Base-by-base conservation (phyloP, 2,329 filamentous ascomycete genomes). In the Penicillium expansum region DNA sequence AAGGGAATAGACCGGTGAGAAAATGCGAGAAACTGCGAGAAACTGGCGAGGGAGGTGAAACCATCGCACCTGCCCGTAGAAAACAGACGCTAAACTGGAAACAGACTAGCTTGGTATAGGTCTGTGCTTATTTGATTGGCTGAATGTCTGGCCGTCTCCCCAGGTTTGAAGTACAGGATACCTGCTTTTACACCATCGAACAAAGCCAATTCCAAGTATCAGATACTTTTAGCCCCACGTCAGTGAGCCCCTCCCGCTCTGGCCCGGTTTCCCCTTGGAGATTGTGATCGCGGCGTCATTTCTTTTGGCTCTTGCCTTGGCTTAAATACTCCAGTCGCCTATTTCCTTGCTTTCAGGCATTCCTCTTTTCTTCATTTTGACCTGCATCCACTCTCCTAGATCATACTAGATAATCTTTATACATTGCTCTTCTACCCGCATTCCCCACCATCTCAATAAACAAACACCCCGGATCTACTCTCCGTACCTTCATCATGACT, bases 401-500 rank as follows among this genome's bases (percentile, higher is more conserved):
- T 39, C 37, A 37, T 18, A 43, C n/a, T 33, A 45, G 48, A 50
- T 24, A 37, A 42, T 39, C n/a, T 50, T 32, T 37, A 9, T n/a
- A 44, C 11, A 32, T 43, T 33, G 13, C 16, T 32, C 20, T 20
- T 33, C 18, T 43, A 3, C 13, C 37, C 50, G 10, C 42, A 47
- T 32, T 48, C 42, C 33, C 45, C 29, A 16, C 9, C 32, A 47
- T 48, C 41, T 41, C 43, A 30, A 50, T 38, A 54, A 59, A 27
- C 51, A 42, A 49, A 42, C 30, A 27, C 22, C 24, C 14, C 54
- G 47, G 56, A 56, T 32, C 20, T 54, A 38, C 16, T 42, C 37
- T 54, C 56, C 55, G 45, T 44, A 51, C 42, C 39, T 44, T 52
- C 67, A 67, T 48, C 64, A 72, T 71, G 74, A 67, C 71, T 59